phyloP scores from a whole-genome alignment of 108 stramenopile genomes.

The Cyclotella choctawhatcheeana region DNA sequence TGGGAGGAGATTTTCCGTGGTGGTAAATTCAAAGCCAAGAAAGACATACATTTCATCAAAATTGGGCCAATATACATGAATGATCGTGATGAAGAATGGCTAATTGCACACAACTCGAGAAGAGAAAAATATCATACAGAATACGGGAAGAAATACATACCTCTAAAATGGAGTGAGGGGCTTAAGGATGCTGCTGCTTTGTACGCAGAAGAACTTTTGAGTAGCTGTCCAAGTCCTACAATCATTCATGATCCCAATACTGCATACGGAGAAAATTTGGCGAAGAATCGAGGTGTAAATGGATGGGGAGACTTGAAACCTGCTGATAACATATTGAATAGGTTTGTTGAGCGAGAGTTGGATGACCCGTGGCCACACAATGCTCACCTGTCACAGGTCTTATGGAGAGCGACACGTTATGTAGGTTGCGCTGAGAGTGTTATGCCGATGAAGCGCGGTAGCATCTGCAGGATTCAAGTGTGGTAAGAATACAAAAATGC shows the following conservation, averaged over 20 bases:
- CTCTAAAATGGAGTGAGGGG: slow-evolving; percentile 37
- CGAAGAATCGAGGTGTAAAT: slow-evolving; percentile 27
- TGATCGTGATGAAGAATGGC: slow-evolving; percentile 29
- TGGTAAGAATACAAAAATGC: background rate
- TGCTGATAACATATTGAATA: slow-evolving; percentile 28
- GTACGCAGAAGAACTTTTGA: too few relatives aligned
- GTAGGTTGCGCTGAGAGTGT: slow-evolving; percentile 49
- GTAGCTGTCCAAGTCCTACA: too few relatives aligned
- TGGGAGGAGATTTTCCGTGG: slow-evolving; percentile 21
- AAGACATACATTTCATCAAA: slow-evolving; percentile 28
- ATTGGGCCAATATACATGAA: slow-evolving; percentile 17
- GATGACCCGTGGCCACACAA: slow-evolving; percentile 37
- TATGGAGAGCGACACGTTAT: slow-evolving; percentile 33
- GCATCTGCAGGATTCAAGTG: background rate
- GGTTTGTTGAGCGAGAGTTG: slow-evolving; percentile 40
- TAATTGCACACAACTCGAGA: slow-evolving; percentile 27
- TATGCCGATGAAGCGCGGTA: background rate
- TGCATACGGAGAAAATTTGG: slow-evolving; percentile 37
- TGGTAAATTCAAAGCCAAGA: slow-evolving; percentile 17
- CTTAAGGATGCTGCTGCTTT: slow-evolving; percentile 35
- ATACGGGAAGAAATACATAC: slow-evolving; percentile 27
- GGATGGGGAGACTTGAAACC: slow-evolving; percentile 19
- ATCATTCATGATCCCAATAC: slow-evolving; percentile 23
- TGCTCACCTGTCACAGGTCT: slow-evolving; percentile 33
- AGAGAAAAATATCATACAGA: slow-evolving; percentile 32